Evolutionary conservation across 768 basidiomycete genomes (phyloP).

Genomic region (Amanita thiersii): DNA sequence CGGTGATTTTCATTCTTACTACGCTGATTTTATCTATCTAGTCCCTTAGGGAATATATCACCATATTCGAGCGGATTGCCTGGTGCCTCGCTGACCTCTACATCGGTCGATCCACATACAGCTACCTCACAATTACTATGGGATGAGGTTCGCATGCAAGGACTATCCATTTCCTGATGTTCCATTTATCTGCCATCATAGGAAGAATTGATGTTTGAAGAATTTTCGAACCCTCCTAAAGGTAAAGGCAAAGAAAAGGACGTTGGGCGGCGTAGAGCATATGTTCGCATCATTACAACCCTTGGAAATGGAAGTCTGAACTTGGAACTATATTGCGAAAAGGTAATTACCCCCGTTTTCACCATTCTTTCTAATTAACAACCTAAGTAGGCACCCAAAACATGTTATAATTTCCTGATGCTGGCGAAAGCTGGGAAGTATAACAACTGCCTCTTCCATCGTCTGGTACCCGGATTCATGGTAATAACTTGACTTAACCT

Average conservation of each 20-base stretch:
- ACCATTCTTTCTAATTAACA: conserved; percentile 1
- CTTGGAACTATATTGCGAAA: conserved; percentile 82
- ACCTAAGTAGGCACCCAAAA: conserved; percentile 79
- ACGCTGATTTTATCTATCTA: conserved; percentile 1
- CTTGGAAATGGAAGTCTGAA: conserved; percentile 82
- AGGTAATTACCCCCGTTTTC: conserved; percentile 34
- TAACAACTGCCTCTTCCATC: conserved; percentile 83
- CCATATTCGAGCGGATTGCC: conserved; percentile 85
- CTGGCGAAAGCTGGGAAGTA: conserved; percentile 89
- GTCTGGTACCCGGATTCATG: conserved; percentile 94
- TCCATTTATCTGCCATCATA: conserved; percentile 16
- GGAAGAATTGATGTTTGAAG: conserved; percentile 99
- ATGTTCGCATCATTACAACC: conserved; percentile 92
- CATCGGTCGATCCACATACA: conserved; percentile 72
- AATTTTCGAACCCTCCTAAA: conserved; percentile 70
- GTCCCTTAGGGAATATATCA: conserved; percentile 71
- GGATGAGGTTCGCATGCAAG: conserved; percentile 61
- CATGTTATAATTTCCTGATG: conserved; percentile 97
- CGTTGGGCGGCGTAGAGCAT: conserved; percentile 83
- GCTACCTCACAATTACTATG: conserved; percentile 77
- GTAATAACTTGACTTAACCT: conserved; percentile 31
- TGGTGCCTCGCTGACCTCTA: conserved; percentile 91
- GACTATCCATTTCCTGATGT: neutral
- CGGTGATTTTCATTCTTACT: conserved; percentile 14
- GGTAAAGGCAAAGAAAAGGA: conserved; percentile 93